Conservation (phyloP, 2,329 filamentous ascomycete species). For the Didymella exigua region DNA sequence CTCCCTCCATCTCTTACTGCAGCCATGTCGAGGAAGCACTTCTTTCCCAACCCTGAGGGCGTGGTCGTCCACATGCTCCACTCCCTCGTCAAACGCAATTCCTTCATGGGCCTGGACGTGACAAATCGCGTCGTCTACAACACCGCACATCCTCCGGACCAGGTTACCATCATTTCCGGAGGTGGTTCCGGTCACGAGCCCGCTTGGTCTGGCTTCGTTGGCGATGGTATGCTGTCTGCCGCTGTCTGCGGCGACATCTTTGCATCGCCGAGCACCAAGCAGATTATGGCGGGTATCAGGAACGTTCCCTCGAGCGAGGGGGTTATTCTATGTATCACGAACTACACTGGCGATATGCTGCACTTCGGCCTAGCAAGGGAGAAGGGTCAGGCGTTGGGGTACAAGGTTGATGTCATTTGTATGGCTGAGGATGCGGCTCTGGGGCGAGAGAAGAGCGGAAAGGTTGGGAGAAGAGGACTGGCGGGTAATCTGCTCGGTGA, state of each 20-base stretch:
- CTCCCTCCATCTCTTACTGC: background rate
- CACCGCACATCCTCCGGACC: conserved; percentile 50
- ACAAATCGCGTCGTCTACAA: conserved; percentile 57
- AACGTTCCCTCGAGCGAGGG: conserved; percentile 54
- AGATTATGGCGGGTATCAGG: conserved; percentile 56
- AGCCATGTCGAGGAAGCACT: conserved; percentile 60
- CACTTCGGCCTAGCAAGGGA: conserved; percentile 57
- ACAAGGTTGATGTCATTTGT: conserved; percentile 54
- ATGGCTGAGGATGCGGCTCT: conserved; percentile 58
- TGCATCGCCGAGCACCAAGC: conserved; percentile 55
- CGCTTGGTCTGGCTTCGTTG: conserved; percentile 57
- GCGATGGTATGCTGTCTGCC: conserved; percentile 56
- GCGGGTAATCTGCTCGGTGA: conserved; percentile 57
- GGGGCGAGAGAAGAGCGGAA: conserved; percentile 56
- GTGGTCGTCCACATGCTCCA: conserved; percentile 57
- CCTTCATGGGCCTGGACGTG: conserved; percentile 51
- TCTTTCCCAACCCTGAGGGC: conserved; percentile 58
- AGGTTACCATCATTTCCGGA: conserved; percentile 55
- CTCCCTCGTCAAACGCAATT: conserved; percentile 54
- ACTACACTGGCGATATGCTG: conserved; percentile 58
- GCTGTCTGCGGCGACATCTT: conserved; percentile 58
- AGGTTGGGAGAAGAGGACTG: conserved; percentile 56
- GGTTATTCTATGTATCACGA: conserved; percentile 56
- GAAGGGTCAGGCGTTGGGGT: conserved; percentile 53
- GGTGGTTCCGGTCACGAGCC: conserved; percentile 58